Base-by-base conservation (phyloP, 1,284 basidiomycete species). In the Cerioporus squamosus region DNA sequence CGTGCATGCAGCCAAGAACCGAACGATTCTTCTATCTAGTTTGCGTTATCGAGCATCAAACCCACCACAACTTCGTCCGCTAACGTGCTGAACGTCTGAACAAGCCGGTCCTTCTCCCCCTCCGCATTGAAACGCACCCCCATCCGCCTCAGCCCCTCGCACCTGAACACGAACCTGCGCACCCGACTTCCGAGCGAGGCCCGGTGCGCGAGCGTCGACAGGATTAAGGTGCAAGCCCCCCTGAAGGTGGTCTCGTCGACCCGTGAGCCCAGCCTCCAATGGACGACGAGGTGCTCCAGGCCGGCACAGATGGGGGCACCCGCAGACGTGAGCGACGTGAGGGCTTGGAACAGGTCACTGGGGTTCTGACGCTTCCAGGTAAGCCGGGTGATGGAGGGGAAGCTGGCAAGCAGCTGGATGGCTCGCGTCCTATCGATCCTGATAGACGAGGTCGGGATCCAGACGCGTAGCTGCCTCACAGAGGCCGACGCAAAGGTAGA, bases 301-400 rank as follows among this genome's bases (percentile, higher is more conserved):
- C 22, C 9, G 5, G 53, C 23, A 24, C 45, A 50, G n/a, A 55
- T 39, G 36, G 48, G 53, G 31, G 29, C 42, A n/a, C 54, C 47
- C 18, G 17, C 31, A 8, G 48, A 23, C 26, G 51, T 44, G 20
- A 29, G 49, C 43, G 42, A 18, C 7, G 5, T 20, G 51, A 44
- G 42, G 26, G 42, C 29, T 26, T 10, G 22, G 29, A 44, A 23
- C n/a, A 54, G 24, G 24, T 40, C 44, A 23, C 26, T 24, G 9
- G 53, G 53, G 18, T 9, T 17, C 15, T 12, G 38, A 10, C 45
- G 53, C 45, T 24, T 40, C 24, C 39, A 10, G 10, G 23, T 17
- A 5, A 54, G 53, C 17, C 39, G 53, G 24, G 43, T 38, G 43
- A 54, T 18, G 22, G 38, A n/a, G 24, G 53, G 53, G 53, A 47